Evolutionary conservation across 2,329 filamentous ascomycete genomes (phyloP).

Genomic region (Verticillium isaacii): DNA sequence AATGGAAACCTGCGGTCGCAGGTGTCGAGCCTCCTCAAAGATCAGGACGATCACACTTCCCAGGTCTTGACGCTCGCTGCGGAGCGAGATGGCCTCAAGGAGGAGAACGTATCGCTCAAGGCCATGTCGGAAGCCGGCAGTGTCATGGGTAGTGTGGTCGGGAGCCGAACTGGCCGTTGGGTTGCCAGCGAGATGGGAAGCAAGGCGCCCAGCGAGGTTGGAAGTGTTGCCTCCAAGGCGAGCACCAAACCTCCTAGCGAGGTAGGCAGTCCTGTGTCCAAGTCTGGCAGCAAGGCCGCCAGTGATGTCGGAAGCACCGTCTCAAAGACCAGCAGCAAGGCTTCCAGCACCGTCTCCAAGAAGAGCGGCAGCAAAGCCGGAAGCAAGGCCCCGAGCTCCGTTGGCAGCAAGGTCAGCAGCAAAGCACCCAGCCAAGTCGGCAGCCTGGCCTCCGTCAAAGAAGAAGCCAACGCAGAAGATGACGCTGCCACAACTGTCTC

Average conservation of each 20-base stretch:
- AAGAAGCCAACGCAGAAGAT: neutral
- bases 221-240: neutral
- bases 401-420: neutral
- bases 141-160: slow-evolving; percentile 1
- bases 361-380: neutral
- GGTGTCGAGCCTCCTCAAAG: slow-evolving; percentile 7
- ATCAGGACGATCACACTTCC: slow-evolving; percentile 11
- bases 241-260: neutral
- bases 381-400: neutral
- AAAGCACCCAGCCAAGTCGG: neutral
- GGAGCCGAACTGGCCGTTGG: neutral
- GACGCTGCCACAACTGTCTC: neutral
- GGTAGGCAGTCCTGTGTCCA: neutral
- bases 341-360: neutral
- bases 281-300: neutral
- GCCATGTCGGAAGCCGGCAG: slow-evolving; percentile 2
- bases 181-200: neutral
- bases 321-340: neutral
- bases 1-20: slow-evolving; percentile 9
- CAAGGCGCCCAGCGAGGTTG: neutral
- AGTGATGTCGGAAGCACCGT: neutral
- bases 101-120: slow-evolving; percentile 10
- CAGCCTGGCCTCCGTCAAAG: neutral
- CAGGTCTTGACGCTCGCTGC: slow-evolving; percentile 8
- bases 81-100: slow-evolving; percentile 9